phyloP scores from a whole-genome alignment of 2,329 filamentous ascomycete genomes.

The Pseudonectria buxi region DNA sequence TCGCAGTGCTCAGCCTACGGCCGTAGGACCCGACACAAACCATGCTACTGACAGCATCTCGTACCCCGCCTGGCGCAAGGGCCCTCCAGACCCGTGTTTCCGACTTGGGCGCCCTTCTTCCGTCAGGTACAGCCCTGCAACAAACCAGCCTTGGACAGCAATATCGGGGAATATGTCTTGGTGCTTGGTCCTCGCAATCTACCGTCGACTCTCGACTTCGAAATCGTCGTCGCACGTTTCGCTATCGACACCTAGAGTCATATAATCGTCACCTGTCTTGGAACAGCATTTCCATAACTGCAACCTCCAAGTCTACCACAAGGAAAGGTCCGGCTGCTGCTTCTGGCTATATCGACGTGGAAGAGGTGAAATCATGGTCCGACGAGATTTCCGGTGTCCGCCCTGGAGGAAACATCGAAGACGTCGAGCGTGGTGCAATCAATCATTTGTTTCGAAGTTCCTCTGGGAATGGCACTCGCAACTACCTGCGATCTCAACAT shows the following conservation, averaged over 20 bases:
- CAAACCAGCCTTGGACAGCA: conserved; percentile 16
- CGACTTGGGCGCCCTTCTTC: conserved; percentile 7
- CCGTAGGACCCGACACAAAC: not conserved
- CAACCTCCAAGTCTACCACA: conserved; percentile 29
- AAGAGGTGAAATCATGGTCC: conserved; percentile 29
- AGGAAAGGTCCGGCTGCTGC: conserved; percentile 35
- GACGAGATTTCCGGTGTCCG: conserved; percentile 32
- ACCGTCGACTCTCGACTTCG: conserved; percentile 35
- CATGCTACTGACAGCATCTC: conserved; percentile 23
- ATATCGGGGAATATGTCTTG: conserved; percentile 42
- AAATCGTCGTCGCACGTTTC: conserved; percentile 36
- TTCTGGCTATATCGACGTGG: conserved; percentile 29
- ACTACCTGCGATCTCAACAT: conserved; percentile 21
- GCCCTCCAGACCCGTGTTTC: conserved; percentile 14
- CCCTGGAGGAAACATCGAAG: conserved; percentile 36
- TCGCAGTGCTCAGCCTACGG: no score
- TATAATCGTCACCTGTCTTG: conserved; percentile 39
- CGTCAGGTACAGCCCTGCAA: conserved; percentile 6
- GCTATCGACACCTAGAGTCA: conserved; percentile 40
- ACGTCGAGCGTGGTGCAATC: conserved; percentile 38
- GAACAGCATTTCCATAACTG: conserved; percentile 33
- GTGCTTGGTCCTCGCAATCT: conserved; percentile 37
- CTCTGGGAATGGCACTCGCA: conserved; percentile 28
- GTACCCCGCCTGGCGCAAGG: conserved; percentile 23
- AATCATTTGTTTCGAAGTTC: conserved; percentile 36